phyloP scores from a whole-genome alignment of 495 filamentous ascomycete genomes.

The Podospora sp. region DNA sequence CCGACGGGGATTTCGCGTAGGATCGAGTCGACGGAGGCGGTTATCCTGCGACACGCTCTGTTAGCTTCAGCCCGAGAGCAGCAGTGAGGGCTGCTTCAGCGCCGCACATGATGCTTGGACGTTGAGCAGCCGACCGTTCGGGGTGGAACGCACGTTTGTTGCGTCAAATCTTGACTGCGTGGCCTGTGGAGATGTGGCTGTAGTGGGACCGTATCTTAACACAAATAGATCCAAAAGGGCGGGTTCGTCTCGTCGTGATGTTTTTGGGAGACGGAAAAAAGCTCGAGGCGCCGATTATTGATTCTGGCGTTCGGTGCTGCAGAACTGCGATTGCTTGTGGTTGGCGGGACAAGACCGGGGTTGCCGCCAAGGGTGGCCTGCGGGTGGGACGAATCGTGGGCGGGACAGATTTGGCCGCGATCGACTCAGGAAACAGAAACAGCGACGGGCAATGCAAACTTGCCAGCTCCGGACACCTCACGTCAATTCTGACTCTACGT shows the following conservation, averaged over 20 bases:
- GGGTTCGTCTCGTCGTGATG: conserved; percentile 1
- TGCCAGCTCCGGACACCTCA: neutral
- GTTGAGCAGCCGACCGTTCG: neutral
- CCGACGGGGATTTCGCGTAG: too few species aligned
- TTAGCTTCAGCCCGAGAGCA: neutral
- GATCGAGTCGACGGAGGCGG: neutral
- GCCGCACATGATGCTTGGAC: neutral
- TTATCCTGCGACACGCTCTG: neutral
- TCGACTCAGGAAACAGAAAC: neutral
- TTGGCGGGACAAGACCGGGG: conserved; percentile 29
- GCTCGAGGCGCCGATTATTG: conserved; percentile 25
- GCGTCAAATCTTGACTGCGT: neutral
- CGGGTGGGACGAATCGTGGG: neutral
- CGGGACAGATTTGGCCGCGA: neutral
- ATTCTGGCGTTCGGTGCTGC: conserved; percentile 21
- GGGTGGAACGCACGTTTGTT: neutral
- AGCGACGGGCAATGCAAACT: neutral
- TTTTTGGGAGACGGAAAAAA: conserved; percentile 22
- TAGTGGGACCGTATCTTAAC: neutral
- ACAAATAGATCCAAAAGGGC: neutral
- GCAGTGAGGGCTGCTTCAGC: neutral
- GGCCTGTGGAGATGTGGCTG: neutral
- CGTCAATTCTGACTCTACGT: neutral
- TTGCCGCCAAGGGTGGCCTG: conserved; percentile 1
- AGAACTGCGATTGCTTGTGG: conserved; percentile 24